Evolutionary conservation across 805 yeast genomes (phyloP), one percentile per base, ranked within the genome.

Genomic region (Wickerhamomyces rabaulensis): DNA sequence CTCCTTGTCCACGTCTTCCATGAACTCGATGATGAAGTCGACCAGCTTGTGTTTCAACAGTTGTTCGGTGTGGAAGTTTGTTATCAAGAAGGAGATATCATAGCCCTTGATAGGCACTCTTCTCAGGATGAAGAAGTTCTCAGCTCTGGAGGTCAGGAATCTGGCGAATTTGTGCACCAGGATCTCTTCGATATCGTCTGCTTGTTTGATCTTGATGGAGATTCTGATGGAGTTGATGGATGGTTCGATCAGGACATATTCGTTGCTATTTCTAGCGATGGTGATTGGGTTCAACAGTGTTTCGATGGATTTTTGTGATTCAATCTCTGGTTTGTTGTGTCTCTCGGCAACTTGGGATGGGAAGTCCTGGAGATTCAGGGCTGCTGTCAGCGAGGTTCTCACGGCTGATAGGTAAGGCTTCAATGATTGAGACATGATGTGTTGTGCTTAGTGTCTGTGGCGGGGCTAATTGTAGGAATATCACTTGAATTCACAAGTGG

Each of bases 1-100:
- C 68, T 94, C 99, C 71, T 90, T 92, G 67, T 94, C 99, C 17
- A 94, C 99, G 62, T 91, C 99, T 67, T 94, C 98, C 98, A 94
- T 91, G 66, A 94, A 94, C 70, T 94, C 98, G 56, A 94, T 89
- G 56, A 94, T 91, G 66, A 94, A 94, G 67, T 94, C 99, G 39
- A 94, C 96, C 58, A 94, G 77, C 69, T 94, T 94, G 59, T 85
- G 91, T 70, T 94, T 92, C 70, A 91, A 78, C 96, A 94, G 89
- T 54, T 85, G 84, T 66, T 92, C 97, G 10, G 97, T 90, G 68
- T 94, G 99, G 69, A 82, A 83, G 68, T 92, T 94, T 39, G 98
- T 92, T 57, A 94, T 80, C 62, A 94, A 74, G 64, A 94, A 94
- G 20, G 97, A 88, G 53, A 94, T 90, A 62, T 92, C 97, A 65